Conservation (phyloP, 2,329 filamentous ascomycete genomes). For the Cercospora sp. region DNA sequence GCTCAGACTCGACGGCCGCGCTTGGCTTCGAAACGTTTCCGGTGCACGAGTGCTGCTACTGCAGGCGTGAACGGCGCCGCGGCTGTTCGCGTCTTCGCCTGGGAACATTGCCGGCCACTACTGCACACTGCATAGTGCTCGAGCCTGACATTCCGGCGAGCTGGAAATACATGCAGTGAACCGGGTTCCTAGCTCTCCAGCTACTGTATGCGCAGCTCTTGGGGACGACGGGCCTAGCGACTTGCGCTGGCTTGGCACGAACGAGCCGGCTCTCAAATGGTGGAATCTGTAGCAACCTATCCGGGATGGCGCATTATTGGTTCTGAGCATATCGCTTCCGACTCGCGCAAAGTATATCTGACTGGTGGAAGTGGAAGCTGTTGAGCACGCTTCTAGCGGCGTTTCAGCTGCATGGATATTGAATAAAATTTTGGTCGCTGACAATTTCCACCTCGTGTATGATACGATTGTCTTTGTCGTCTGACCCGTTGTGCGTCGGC, state of each 20-base stretch:
- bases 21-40: not conserved
- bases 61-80: not conserved
- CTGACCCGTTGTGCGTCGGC: not conserved
- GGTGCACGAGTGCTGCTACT: not conserved
- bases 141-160: not conserved
- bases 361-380: not conserved
- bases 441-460: not conserved
- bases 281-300: not conserved
- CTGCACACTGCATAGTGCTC: constrained; percentile 4
- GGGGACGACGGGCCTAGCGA: not conserved
- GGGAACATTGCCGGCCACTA: constrained; percentile 1
- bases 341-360: constrained; percentile 17
- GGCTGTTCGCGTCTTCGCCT: not conserved
- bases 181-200: not conserved
- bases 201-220: not conserved
- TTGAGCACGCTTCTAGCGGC: constrained; percentile 4
- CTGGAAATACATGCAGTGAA: not conserved
- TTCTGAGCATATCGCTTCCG: not conserved
- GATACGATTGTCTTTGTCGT: not conserved
- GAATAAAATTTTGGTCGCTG: not conserved
- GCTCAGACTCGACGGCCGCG: not conserved
- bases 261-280: not conserved
- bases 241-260: not conserved
- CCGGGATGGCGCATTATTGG: constrained; percentile 1
- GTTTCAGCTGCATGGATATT: constrained; percentile 5